phyloP scores from a whole-genome alignment of 495 filamentous ascomycete genomes.

The Mytilinidion resinicola region DNA sequence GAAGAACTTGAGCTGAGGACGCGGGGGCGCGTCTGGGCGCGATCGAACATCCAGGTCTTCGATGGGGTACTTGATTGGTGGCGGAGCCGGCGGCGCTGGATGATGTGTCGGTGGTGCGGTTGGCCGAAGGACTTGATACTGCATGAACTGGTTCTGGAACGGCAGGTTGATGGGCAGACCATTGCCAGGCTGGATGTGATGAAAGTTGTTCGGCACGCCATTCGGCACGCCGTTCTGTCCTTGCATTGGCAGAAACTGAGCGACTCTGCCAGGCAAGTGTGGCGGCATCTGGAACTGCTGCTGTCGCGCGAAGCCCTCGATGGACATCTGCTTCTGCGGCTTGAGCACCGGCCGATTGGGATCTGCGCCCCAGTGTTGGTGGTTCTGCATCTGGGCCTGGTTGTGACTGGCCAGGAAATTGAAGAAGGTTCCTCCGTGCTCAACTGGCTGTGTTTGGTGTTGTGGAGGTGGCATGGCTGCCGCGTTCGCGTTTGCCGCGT shows the following conservation, averaged over 20 bases:
- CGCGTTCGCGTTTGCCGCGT: constrained; percentile 1
- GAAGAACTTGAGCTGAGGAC: constrained; percentile 74
- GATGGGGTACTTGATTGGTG: constrained; percentile 88
- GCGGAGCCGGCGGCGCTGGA: constrained; percentile 52
- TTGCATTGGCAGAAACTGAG: not conserved
- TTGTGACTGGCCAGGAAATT: constrained; percentile 5
- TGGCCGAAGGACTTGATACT: constrained; percentile 22
- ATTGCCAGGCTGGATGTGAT: not conserved
- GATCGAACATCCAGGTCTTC: constrained; percentile 80
- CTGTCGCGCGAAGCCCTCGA: not conserved
- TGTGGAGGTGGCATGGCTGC: constrained; percentile 1
- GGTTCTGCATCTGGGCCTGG: not conserved
- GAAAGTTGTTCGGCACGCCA: not conserved
- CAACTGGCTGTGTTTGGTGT: not conserved
- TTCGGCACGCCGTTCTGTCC: not conserved
- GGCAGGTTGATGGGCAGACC: constrained; percentile 19
- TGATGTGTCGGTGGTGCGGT: constrained; percentile 18
- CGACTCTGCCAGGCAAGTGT: not conserved
- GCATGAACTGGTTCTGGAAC: constrained; percentile 27
- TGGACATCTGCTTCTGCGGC: not conserved
- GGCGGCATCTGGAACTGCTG: not conserved
- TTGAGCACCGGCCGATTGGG: not conserved
- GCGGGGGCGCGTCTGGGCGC: constrained; percentile 49
- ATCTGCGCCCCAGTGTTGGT: not conserved
- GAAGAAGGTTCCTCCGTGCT: constrained; percentile 7